Percentiles rank a stretch among this genome's conserved stretches.
phyloP scores from a whole-genome alignment of 371 early-diverging fungal genomes.

The Circinella umbellata region DNA sequence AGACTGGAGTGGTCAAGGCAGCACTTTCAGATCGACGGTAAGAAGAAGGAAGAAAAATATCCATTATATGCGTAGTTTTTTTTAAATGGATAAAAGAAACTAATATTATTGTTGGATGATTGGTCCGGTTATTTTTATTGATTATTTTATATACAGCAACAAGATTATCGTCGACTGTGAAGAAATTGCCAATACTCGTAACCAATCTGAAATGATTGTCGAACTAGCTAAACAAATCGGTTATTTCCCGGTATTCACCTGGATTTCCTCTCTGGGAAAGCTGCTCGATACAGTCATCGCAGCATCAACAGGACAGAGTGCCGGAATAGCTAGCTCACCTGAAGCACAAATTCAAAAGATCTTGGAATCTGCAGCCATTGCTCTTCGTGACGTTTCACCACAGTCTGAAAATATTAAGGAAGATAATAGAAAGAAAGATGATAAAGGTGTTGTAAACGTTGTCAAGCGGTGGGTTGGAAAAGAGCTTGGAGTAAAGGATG shows the following conservation, averaged over 20 bases:
- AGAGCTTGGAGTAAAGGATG: neutral
- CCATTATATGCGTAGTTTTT: no score
- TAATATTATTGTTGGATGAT: no score
- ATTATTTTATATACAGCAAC: slow-evolving; percentile 38
- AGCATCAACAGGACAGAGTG: slow-evolving; percentile 87
- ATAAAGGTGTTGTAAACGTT: slow-evolving; percentile 8
- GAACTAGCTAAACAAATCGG: slow-evolving; percentile 77
- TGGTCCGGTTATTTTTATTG: neutral
- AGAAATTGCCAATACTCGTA: slow-evolving; percentile 73
- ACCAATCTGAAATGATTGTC: slow-evolving; percentile 71
- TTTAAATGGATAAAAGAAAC: no score
- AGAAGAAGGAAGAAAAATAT: neutral
- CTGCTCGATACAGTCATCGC: slow-evolving; percentile 80
- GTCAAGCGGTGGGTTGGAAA: slow-evolving; percentile 12
- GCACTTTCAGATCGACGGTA: slow-evolving; percentile 57
- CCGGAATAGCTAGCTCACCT: slow-evolving; percentile 67
- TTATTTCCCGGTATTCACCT: slow-evolving; percentile 85
- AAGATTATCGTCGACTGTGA: slow-evolving; percentile 83
- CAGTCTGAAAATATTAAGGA: slow-evolving; percentile 17
- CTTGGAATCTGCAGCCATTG: slow-evolving; percentile 62
- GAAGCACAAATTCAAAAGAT: slow-evolving; percentile 68
- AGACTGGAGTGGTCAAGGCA: slow-evolving; percentile 56
- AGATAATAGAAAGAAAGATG: slow-evolving; percentile 13
- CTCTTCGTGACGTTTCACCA: slow-evolving; percentile 51
- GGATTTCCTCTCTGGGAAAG: slow-evolving; percentile 68